These are phyloP conservation scores for Coemansia sp. DNA, from an alignment of 192 early-diverging fungal species.

Conservation along the genomic window DNA sequence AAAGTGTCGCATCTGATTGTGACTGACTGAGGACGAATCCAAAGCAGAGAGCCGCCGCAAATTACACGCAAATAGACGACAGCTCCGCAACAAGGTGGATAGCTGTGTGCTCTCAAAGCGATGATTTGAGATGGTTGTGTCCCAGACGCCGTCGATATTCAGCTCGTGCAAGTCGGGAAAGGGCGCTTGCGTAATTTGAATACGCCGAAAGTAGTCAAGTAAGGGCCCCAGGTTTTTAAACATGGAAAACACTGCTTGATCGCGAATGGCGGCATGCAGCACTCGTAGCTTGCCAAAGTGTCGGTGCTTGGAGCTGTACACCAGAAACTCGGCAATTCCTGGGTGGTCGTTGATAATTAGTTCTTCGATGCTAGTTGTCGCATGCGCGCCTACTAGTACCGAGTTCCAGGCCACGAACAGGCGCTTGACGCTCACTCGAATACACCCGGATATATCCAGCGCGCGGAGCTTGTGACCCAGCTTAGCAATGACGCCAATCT, in stretches of 20 bases:
- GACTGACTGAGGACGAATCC: conserved; percentile 12
- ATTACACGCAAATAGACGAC: conserved; percentile 18
- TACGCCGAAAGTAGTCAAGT: conserved; percentile 27
- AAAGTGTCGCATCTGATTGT: not conserved
- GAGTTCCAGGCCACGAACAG: conserved; percentile 39
- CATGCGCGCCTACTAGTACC: conserved; percentile 21
- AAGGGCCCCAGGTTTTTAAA: conserved; percentile 21
- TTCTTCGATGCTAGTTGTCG: conserved; percentile 25
- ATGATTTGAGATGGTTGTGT: not conserved
- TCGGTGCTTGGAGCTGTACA: conserved; percentile 32
- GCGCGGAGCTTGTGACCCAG: conserved; percentile 23
- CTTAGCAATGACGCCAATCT: conserved; percentile 23
- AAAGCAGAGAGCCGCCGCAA: conserved; percentile 30
- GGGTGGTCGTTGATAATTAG: conserved; percentile 48
- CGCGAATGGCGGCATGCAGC: conserved; percentile 36
- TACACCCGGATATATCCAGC: conserved; percentile 52
- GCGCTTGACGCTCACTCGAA: conserved; percentile 21
- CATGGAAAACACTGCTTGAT: conserved; percentile 23
- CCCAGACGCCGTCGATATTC: conserved; percentile 45
- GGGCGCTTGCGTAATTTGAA: conserved; percentile 7
- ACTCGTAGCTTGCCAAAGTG: conserved; percentile 33
- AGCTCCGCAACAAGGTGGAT: not conserved
- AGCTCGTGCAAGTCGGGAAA: conserved; percentile 37
- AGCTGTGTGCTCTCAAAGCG: conserved; percentile 24
- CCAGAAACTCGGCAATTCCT: conserved; percentile 37